Evolutionary conservation across 2,329 filamentous ascomycete genomes (phyloP).

Genomic region (Cladosporium cucumerinum): DNA sequence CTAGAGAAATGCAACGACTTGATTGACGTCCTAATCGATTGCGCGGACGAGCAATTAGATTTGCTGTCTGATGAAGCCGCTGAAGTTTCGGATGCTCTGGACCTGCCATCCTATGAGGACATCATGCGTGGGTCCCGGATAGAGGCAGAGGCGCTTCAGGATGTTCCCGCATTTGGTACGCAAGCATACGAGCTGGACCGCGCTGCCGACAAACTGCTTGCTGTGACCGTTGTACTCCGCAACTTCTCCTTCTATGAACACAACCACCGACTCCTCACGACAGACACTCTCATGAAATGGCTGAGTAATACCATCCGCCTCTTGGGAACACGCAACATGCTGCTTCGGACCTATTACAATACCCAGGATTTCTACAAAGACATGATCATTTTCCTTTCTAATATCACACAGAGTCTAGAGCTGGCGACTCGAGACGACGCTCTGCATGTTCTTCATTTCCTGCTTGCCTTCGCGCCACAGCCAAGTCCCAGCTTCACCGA

Average conservation of each 20-base stretch:
- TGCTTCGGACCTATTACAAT: slow-evolving; percentile 77
- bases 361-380: slow-evolving; percentile 98
- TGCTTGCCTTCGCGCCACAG: slow-evolving; percentile 82
- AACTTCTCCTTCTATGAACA: slow-evolving; percentile 84
- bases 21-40: slow-evolving; percentile 82
- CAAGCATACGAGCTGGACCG: slow-evolving; percentile 77
- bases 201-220: slow-evolving; percentile 81
- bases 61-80: slow-evolving; percentile 77
- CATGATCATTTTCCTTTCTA: slow-evolving; percentile 81
- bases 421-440: slow-evolving; percentile 85
- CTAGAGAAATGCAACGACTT: slow-evolving; percentile 80
- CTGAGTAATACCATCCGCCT: slow-evolving; percentile 79
- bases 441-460: slow-evolving; percentile 78
- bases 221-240: slow-evolving; percentile 85
- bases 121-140: slow-evolving; percentile 72
- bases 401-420: slow-evolving; percentile 72
- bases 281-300: slow-evolving; percentile 75
- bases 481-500: slow-evolving; percentile 59
- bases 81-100: slow-evolving; percentile 82
- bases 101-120: slow-evolving; percentile 83
- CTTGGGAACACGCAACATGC: slow-evolving; percentile 82
- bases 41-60: slow-evolving; percentile 84
- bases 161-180: slow-evolving; percentile 71
- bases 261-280: slow-evolving; percentile 73
- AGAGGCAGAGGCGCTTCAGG: slow-evolving; percentile 62